Conservation (phyloP, 345 rosid species). For the Mallotus nudiflorus region DNA sequence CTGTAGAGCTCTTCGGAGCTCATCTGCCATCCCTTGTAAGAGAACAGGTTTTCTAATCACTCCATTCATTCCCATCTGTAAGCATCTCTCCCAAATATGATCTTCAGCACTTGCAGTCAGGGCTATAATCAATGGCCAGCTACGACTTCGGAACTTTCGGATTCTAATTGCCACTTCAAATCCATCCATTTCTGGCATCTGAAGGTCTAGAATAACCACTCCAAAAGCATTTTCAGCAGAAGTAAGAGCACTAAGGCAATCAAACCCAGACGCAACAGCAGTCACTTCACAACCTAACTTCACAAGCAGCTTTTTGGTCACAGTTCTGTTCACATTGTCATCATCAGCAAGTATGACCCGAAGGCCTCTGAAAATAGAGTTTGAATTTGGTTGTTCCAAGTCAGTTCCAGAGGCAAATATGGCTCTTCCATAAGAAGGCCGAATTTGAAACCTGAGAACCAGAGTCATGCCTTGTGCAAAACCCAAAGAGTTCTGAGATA, state of each 20-base stretch:
- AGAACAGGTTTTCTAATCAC: constrained; percentile 85
- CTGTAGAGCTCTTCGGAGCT: constrained; percentile 70
- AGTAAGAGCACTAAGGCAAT: constrained; percentile 68
- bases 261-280: constrained; percentile 84
- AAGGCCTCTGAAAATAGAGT: constrained; percentile 66
- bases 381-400: constrained; percentile 49
- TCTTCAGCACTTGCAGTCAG: constrained; percentile 89
- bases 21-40: constrained; percentile 75
- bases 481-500: constrained; percentile 59
- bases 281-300: constrained; percentile 85
- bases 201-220: constrained; percentile 74
- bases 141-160: constrained; percentile 70
- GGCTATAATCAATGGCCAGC: constrained; percentile 84
- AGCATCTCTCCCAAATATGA: constrained; percentile 66
- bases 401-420: constrained; percentile 33
- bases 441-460: constrained; percentile 62
- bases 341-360: constrained; percentile 68
- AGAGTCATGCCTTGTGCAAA: constrained; percentile 71
- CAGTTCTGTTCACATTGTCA: constrained; percentile 68
- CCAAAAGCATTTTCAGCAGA: constrained; percentile 57
- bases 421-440: constrained; percentile 48
- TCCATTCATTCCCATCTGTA: constrained; percentile 83
- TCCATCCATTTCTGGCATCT: constrained; percentile 94
- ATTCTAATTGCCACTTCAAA: constrained; percentile 85
- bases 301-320: constrained; percentile 76